These are phyloP conservation scores for Botryotinia globosa DNA, from an alignment of 2,329 filamentous ascomycete species.

Conservation along the genomic window DNA sequence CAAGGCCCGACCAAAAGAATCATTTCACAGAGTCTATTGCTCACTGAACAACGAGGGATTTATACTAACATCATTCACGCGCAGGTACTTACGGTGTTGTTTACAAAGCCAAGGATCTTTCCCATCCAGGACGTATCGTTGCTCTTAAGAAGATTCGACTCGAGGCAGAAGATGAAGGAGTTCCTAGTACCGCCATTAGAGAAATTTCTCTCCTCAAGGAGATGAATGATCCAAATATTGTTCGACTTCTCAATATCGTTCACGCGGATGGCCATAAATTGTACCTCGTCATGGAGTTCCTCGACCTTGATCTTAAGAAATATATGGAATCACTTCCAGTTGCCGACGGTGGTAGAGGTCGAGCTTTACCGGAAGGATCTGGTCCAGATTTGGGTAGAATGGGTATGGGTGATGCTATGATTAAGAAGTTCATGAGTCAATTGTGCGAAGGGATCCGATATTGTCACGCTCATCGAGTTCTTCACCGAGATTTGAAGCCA, in stretches of 20 bases:
- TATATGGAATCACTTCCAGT: slow-evolving; percentile 92
- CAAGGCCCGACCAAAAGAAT: neutral
- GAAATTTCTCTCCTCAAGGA: slow-evolving; percentile 94
- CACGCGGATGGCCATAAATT: slow-evolving; percentile 94
- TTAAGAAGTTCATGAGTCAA: slow-evolving; percentile 92
- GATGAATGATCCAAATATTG: slow-evolving; percentile 89
- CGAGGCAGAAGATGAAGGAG: slow-evolving; percentile 91
- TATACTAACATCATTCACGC: slow-evolving; percentile 27
- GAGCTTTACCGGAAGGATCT: slow-evolving; percentile 76
- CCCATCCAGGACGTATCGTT: slow-evolving; percentile 78
- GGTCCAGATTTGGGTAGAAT: slow-evolving; percentile 61
- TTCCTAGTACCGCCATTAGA: slow-evolving; percentile 88
- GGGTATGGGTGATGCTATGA: slow-evolving; percentile 73
- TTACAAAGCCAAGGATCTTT: slow-evolving; percentile 88
- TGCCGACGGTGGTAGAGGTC: slow-evolving; percentile 79
- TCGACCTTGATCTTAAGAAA: slow-evolving; percentile 89
- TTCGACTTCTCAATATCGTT: slow-evolving; percentile 85
- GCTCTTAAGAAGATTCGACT: slow-evolving; percentile 94
- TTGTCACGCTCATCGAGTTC: slow-evolving; percentile 82
- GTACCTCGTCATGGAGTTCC: slow-evolving; percentile 88
- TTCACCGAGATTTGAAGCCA: slow-evolving; percentile 86
- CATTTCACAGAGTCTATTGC: slow-evolving; percentile 6
- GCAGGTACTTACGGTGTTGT: slow-evolving; percentile 91
- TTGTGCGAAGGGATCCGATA: slow-evolving; percentile 80
- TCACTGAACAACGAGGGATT: slow-evolving; percentile 6